phyloP scores from a whole-genome alignment of 129 eudicot species.

The Oenanthe sinensis region DNA sequence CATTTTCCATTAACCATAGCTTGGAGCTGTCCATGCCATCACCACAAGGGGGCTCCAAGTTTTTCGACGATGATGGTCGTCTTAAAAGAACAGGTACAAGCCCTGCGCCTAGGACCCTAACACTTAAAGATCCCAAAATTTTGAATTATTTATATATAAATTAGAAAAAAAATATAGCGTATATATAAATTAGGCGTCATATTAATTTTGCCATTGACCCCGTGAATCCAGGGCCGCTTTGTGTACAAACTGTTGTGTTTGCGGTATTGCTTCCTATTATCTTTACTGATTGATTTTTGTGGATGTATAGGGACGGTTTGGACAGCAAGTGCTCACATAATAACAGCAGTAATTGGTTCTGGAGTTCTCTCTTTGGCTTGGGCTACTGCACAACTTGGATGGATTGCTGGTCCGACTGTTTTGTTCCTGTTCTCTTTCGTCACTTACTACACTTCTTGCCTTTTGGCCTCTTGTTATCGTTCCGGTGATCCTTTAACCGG shows the following conservation, averaged over 20 bases:
- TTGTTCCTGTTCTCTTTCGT: conserved; percentile 49
- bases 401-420: conserved; percentile 62
- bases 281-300: background rate
- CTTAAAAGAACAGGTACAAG: conserved; percentile 44
- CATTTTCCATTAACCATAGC: background rate
- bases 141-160: too few relatives aligned
- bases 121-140: too few relatives aligned
- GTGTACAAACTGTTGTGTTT: background rate
- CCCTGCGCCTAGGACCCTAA: too few relatives aligned
- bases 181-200: too few relatives aligned
- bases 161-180: too few relatives aligned
- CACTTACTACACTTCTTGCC: conserved; percentile 59
- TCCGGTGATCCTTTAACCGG: conserved; percentile 47
- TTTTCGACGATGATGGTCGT: conserved; percentile 55
- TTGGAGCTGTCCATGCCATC: background rate
- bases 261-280: background rate
- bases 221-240: too few relatives aligned
- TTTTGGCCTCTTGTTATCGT: conserved; percentile 57
- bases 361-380: conserved; percentile 67
- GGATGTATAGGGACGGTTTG: conserved; percentile 33
- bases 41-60: conserved; percentile 23
- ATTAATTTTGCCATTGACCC: too few relatives aligned
- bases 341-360: conserved; percentile 64
- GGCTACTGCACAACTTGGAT: conserved; percentile 63
- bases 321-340: conserved; percentile 65